A percentile compares a stretch with the other conserved stretches of the same genome.
These are phyloP conservation scores for Dictyostelium citrinum DNA, from an alignment of 78 protist species.

Conservation along the genomic window DNA sequence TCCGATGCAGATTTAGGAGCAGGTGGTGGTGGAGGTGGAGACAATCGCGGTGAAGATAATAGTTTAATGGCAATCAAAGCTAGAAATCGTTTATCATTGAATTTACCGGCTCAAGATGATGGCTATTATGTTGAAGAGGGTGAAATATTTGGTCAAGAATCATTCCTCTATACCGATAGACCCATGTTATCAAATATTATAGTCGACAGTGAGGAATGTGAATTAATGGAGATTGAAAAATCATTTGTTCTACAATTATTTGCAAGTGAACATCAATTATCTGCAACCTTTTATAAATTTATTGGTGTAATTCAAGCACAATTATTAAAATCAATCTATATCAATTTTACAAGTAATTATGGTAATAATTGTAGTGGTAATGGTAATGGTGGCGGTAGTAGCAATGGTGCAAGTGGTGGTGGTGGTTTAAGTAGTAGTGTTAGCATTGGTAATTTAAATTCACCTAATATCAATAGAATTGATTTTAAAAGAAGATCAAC, in stretches of 20 bases:
- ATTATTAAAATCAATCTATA: neutral
- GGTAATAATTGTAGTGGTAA: neutral
- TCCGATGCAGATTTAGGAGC: neutral
- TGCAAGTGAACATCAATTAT: conserved; percentile 46
- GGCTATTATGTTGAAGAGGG: conserved; percentile 31
- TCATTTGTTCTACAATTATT: conserved; percentile 49
- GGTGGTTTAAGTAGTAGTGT: neutral
- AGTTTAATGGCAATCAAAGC: neutral
- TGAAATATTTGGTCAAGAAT: conserved; percentile 67
- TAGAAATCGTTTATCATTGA: neutral
- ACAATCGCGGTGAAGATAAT: neutral
- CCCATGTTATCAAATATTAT: conserved; percentile 30
- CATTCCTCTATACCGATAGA: conserved; percentile 43
- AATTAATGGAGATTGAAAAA: conserved; percentile 58
- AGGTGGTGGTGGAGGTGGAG: neutral
- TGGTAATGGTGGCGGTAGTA: neutral
- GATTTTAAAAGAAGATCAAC: conserved; percentile 24
- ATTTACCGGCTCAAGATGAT: conserved; percentile 7
- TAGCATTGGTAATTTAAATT: conserved; percentile 4
- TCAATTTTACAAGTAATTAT: neutral
- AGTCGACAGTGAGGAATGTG: conserved; percentile 37
- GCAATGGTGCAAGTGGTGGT: neutral
- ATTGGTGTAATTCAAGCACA: conserved; percentile 48
- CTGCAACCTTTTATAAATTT: conserved; percentile 56
- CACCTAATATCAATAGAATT: conserved; percentile 9